Evolutionary conservation across 2,329 filamentous ascomycete species (phyloP).

Genomic region (Lachnellula suecica): DNA sequence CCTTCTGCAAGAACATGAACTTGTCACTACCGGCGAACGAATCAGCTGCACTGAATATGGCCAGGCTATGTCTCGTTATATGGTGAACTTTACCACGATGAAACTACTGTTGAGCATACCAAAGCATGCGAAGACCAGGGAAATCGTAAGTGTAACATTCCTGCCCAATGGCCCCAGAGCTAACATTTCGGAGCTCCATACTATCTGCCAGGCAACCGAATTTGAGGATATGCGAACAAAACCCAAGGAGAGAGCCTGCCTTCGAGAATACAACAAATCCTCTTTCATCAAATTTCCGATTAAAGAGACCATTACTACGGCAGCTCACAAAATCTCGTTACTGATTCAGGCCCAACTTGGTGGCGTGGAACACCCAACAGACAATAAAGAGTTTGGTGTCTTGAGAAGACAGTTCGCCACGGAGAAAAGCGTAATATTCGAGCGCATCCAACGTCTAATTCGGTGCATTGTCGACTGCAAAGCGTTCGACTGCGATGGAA

Average conservation of each 20-base stretch:
- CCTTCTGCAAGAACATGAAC: slow-evolving; percentile 57
- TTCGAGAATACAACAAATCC: slow-evolving; percentile 71
- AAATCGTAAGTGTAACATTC: slow-evolving; percentile 58
- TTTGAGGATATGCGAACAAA: slow-evolving; percentile 73
- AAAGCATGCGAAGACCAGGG: slow-evolving; percentile 58
- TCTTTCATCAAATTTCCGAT: slow-evolving; percentile 69
- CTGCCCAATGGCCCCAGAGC: slow-evolving; percentile 1
- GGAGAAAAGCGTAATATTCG: slow-evolving; percentile 65
- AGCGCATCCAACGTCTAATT: slow-evolving; percentile 67
- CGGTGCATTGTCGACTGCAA: slow-evolving; percentile 78
- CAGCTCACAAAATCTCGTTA: slow-evolving; percentile 74
- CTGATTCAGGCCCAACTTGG: slow-evolving; percentile 77
- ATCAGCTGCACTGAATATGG: slow-evolving; percentile 71
- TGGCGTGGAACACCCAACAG: slow-evolving; percentile 58
- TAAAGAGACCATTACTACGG: slow-evolving; percentile 62
- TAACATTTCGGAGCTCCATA: slow-evolving; percentile 55
- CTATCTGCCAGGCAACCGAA: slow-evolving; percentile 67
- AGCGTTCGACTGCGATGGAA: slow-evolving; percentile 56
- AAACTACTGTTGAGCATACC: slow-evolving; percentile 63
- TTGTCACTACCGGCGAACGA: slow-evolving; percentile 50
- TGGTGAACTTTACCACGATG: slow-evolving; percentile 80
- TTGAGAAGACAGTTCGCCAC: slow-evolving; percentile 55
- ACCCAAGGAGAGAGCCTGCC: slow-evolving; percentile 64
- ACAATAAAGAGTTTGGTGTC: slow-evolving; percentile 55
- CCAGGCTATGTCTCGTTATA: slow-evolving; percentile 80